phyloP scores from a whole-genome alignment of 2,329 filamentous ascomycete species.

The Scedosporium minutisporum region DNA sequence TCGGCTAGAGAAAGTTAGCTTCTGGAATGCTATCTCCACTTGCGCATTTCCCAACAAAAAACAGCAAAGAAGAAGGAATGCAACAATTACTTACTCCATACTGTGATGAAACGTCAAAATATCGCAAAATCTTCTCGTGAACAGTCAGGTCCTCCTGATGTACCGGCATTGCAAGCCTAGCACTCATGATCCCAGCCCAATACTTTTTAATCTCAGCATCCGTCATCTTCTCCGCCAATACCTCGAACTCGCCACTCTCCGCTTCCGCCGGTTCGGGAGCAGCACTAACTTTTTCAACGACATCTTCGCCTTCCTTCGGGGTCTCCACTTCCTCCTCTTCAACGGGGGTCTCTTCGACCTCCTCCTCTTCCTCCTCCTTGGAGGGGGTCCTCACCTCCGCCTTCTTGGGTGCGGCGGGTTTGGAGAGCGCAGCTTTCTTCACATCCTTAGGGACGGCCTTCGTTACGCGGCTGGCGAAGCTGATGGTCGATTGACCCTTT shows the following conservation, averaged over 20 bases:
- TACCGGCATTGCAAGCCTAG: constrained; percentile 58
- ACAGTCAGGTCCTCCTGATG: constrained; percentile 66
- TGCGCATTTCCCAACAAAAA: background rate
- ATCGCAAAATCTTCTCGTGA: constrained; percentile 77
- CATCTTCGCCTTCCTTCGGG: constrained; percentile 16
- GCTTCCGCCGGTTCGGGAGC: constrained; percentile 10
- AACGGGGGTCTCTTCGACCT: constrained; percentile 12
- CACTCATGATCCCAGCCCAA: constrained; percentile 63
- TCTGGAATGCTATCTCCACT: background rate
- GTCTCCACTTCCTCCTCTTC: constrained; percentile 15
- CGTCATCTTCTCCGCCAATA: constrained; percentile 53
- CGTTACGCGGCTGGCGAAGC: constrained; percentile 48
- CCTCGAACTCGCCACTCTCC: constrained; percentile 41
- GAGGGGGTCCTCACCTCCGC: constrained; percentile 13
- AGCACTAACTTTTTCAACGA: background rate
- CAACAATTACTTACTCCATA: constrained; percentile 67
- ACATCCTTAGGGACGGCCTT: constrained; percentile 38
- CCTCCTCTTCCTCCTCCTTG: background rate
- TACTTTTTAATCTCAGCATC: constrained; percentile 65
- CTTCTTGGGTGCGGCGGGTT: constrained; percentile 22
- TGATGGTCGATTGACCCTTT: constrained; percentile 45
- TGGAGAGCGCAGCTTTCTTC: constrained; percentile 32
- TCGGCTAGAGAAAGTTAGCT: constrained; percentile 51
- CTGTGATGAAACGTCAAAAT: constrained; percentile 86
- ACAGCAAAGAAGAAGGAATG: background rate